phyloP scores from a whole-genome alignment of 371 early-diverging fungal species.

The Coemansia sp. region DNA sequence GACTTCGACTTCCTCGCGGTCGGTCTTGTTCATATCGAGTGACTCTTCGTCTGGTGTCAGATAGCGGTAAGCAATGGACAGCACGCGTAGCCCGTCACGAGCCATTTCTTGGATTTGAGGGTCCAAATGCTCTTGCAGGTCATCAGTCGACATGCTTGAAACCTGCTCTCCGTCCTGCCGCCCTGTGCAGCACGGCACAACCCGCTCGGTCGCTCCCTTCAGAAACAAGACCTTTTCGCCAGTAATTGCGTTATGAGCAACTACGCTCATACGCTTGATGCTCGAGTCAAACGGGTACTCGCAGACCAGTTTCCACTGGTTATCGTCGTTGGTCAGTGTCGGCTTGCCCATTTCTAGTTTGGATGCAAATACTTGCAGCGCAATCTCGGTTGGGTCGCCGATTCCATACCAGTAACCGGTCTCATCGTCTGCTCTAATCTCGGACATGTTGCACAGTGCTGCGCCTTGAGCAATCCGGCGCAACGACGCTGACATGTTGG shows the following conservation, averaged over 20 bases:
- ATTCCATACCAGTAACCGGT: conserved; percentile 67
- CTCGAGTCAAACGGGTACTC: conserved; percentile 82
- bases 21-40: conserved; percentile 53
- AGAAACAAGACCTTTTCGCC: conserved; percentile 49
- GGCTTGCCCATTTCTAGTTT: conserved; percentile 69
- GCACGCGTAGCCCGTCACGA: conserved; percentile 73
- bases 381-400: conserved; percentile 84
- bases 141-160: conserved; percentile 51
- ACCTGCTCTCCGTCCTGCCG: conserved; percentile 56
- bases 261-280: conserved; percentile 92
- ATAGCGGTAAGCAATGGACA: conserved; percentile 62
- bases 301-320: conserved; percentile 65
- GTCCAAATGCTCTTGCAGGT: conserved; percentile 56
- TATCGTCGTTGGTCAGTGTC: conserved; percentile 51
- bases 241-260: conserved; percentile 62
- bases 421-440: conserved; percentile 60
- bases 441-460: conserved; percentile 74
- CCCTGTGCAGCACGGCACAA: conserved; percentile 60
- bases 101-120: conserved; percentile 62
- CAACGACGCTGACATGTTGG: conserved; percentile 50
- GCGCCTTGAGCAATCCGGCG: conserved; percentile 55
- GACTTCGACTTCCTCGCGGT: conserved; percentile 65
- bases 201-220: conserved; percentile 79
- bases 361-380: conserved; percentile 73
- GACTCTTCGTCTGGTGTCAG: conserved; percentile 34